Percentiles rank a stretch among this genome's conserved stretches.
Conservation (phyloP, 805 yeast genomes). For the Kluyveromyces siamensis region DNA sequence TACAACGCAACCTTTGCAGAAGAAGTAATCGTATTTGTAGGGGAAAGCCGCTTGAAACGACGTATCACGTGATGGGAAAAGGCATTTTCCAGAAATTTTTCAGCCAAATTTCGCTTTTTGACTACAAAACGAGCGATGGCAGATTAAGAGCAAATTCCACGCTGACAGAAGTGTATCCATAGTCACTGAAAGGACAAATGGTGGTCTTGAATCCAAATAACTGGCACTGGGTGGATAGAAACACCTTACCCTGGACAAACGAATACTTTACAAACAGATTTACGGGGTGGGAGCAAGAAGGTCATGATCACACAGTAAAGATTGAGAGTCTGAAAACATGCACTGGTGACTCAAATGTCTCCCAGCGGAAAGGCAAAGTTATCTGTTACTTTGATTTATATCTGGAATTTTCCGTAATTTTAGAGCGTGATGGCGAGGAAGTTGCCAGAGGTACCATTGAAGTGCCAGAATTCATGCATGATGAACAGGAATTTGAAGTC, state of each 20-base stretch:
- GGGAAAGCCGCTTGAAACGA: background rate
- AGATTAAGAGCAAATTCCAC: too few species aligned
- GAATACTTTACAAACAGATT: conserved; percentile 38
- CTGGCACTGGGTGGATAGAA: conserved; percentile 72
- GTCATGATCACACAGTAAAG: conserved; percentile 13
- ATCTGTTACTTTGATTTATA: conserved; percentile 65
- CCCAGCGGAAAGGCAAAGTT: conserved; percentile 76
- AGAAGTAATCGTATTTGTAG: background rate
- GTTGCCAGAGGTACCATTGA: conserved; percentile 36
- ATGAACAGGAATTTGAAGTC: conserved; percentile 60
- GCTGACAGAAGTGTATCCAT: too few species aligned
- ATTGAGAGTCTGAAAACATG: conserved; percentile 36
- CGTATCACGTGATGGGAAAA: background rate
- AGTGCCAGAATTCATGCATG: conserved; percentile 68
- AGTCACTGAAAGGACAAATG: conserved; percentile 28
- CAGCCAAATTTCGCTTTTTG: background rate
- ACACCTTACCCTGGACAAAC: conserved; percentile 58
- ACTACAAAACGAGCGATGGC: background rate
- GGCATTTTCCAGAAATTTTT: background rate
- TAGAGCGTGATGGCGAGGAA: conserved; percentile 31
- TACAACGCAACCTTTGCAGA: conserved; percentile 3
- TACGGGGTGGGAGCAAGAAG: conserved; percentile 10
- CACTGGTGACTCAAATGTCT: conserved; percentile 72
- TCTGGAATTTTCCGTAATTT: conserved; percentile 37
- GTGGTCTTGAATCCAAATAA: conserved; percentile 65